Percentiles rank a stretch among this genome's conserved stretches.
Conservation (phyloP, 2,329 filamentous ascomycete species). For the Madurella fahalii region DNA sequence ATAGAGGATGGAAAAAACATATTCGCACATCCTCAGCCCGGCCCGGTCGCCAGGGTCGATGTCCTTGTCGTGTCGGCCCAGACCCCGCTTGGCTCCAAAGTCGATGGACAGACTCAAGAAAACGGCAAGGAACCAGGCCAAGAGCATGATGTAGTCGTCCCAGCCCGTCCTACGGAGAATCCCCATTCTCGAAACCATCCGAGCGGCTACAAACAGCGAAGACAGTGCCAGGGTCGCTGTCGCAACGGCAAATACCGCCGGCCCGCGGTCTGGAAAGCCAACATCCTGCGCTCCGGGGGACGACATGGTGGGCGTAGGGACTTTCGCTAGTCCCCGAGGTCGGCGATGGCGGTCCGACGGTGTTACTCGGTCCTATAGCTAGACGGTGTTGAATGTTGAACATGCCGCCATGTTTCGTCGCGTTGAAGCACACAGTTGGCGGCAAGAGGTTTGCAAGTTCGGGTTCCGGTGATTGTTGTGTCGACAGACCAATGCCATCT, state of each 20-base stretch:
- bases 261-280: conserved; percentile 47
- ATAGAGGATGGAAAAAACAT: conserved; percentile 61
- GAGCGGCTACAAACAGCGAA: conserved; percentile 69
- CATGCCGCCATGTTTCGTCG: background rate
- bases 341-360: no score
- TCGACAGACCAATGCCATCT: background rate
- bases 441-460: background rate
- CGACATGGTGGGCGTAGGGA: background rate
- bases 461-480: background rate
- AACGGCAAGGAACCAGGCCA: conserved; percentile 71
- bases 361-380: background rate
- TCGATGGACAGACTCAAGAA: conserved; percentile 65
- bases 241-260: conserved; percentile 66
- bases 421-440: background rate
- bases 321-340: background rate
- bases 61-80: conserved; percentile 63
- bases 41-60: conserved; percentile 48
- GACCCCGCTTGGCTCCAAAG: conserved; percentile 58
- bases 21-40: conserved; percentile 56
- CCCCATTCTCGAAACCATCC: conserved; percentile 66
- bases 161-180: conserved; percentile 68
- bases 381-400: background rate
- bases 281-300: background rate
- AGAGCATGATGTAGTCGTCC: conserved; percentile 78
- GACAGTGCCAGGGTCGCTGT: conserved; percentile 64